Conservation (phyloP, 108 stramenopile genomes). For the Conticribra guillardii region DNA sequence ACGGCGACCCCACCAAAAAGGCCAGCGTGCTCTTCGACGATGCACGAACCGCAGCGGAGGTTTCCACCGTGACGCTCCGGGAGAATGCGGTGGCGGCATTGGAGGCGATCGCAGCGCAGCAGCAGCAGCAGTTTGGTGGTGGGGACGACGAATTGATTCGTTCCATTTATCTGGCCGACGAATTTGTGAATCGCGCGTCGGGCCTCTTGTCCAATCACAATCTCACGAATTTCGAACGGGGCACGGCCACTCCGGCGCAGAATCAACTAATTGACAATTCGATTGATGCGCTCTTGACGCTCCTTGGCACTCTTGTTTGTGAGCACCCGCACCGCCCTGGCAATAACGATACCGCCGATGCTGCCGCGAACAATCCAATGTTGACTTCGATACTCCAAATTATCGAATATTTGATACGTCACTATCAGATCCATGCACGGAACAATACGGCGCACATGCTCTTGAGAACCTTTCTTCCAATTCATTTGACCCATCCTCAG, state of each 20-base stretch:
- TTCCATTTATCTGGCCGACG: neutral
- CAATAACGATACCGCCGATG: neutral
- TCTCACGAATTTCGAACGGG: constrained; percentile 46
- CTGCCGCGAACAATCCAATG: constrained; percentile 3
- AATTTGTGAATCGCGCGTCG: neutral
- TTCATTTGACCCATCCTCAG: constrained; percentile 26
- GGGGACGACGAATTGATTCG: neutral
- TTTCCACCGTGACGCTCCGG: constrained; percentile 60
- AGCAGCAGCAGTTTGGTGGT: neutral
- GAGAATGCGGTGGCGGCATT: constrained; percentile 65
- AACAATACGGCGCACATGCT: constrained; percentile 39
- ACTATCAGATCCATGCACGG: constrained; percentile 70
- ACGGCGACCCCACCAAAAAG: constrained; percentile 36
- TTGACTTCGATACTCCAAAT: constrained; percentile 48
- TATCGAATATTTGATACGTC: constrained; percentile 75
- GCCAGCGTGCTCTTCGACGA: constrained; percentile 70
- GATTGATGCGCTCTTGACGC: constrained; percentile 22
- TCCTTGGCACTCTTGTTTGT: constrained; percentile 17
- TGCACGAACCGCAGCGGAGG: constrained; percentile 65
- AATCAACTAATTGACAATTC: constrained; percentile 39
- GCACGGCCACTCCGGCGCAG: constrained; percentile 29
- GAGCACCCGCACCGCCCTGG: constrained; percentile 12
- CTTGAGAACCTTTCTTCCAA: constrained; percentile 55
- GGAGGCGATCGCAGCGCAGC: constrained; percentile 3
- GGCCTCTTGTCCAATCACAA: constrained; percentile 4